Evolutionary conservation across 345 rosid genomes (phyloP), one percentile per base, ranked within the genome.

Genomic region (Eucalyptus lansdowneana): DNA sequence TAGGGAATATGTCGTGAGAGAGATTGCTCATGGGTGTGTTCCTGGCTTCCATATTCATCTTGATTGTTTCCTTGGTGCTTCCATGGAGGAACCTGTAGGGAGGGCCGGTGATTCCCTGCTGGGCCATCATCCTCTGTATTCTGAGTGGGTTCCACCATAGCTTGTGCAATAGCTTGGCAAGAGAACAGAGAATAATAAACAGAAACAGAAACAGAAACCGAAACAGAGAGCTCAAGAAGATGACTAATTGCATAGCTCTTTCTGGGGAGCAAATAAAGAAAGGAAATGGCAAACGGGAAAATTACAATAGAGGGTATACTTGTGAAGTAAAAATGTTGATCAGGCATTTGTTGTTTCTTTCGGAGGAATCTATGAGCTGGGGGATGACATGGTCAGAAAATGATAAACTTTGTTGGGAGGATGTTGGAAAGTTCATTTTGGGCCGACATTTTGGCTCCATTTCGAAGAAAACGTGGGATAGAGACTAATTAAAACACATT

Each of bases 11-110:
- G 60, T 89, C 53, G 27, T 89, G 90, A 60, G 90, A 89, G 58
- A 89, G 83, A 19, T 25, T 45, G 53, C 80, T 42, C 56, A 58
- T 56, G 53, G 87, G 80, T 14, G 53, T 56, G 42, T 44, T 86
- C 58, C n/a, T 45, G 53, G 54, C 90, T 86, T 89, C 86, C 62
- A 50, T 86, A 6, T 50, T 86, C 88, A 89, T 89, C 85, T 37
- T 51, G 37, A 60, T 24, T 22, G 69, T 65, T 81, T 86, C 90
- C 65, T 86, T 86, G 85, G 88, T 89, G 85, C 15, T 89, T 29
- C 90, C 90, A 86, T 86, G 90, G 86, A 89, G 67, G 88, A 89
- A 89, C 15, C 86, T 89, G 86, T 89, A 89, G 24, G 88, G 51
- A 67, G 90, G 88, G 24, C 90, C 85, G 27, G 51, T 86, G 53